A percentile compares a stretch with the other conserved stretches of the same genome.
Evolutionary conservation across 495 filamentous ascomycete species (phyloP).

Genomic region (Annulohypoxylon bovei): DNA sequence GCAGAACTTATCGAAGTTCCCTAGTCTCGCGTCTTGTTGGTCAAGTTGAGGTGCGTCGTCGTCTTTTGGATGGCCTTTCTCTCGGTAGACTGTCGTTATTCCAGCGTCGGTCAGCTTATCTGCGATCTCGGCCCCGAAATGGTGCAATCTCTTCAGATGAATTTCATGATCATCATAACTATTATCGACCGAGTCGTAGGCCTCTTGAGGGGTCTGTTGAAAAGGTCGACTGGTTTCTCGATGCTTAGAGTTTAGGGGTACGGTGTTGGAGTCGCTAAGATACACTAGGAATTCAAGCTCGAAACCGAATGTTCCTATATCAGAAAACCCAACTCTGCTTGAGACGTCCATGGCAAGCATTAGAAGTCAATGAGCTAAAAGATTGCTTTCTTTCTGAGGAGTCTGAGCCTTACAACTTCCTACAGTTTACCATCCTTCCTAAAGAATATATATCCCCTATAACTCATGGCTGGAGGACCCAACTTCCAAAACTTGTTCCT

Average conservation of each 20-base stretch:
- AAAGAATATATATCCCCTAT: neutral
- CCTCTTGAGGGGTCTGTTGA: slow-evolving; percentile 20
- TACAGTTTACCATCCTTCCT: neutral
- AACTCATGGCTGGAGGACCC: neutral
- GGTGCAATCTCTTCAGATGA: slow-evolving; percentile 23
- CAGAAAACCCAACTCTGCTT: neutral
- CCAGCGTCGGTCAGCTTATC: slow-evolving; percentile 11
- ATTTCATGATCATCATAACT: slow-evolving; percentile 2
- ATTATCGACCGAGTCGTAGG: neutral
- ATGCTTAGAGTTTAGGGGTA: neutral
- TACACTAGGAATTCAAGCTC: slow-evolving; percentile 33
- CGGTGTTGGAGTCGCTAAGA: slow-evolving; percentile 6
- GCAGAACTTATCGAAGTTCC: slow-evolving; percentile 20
- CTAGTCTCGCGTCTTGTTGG: slow-evolving; percentile 5
- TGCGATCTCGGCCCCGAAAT: slow-evolving; percentile 25
- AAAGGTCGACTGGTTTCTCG: neutral
- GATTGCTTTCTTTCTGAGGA: neutral
- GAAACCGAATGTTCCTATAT: slow-evolving; percentile 29
- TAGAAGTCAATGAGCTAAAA: neutral
- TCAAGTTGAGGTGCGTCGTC: neutral
- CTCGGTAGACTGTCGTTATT: slow-evolving; percentile 6
- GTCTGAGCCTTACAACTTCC: neutral
- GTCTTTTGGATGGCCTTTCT: slow-evolving; percentile 28
- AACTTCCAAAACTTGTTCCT: neutral
- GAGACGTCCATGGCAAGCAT: slow-evolving; percentile 2